phyloP scores from a whole-genome alignment of 495 filamentous ascomycete genomes.

The Penicillium waksmanii region DNA sequence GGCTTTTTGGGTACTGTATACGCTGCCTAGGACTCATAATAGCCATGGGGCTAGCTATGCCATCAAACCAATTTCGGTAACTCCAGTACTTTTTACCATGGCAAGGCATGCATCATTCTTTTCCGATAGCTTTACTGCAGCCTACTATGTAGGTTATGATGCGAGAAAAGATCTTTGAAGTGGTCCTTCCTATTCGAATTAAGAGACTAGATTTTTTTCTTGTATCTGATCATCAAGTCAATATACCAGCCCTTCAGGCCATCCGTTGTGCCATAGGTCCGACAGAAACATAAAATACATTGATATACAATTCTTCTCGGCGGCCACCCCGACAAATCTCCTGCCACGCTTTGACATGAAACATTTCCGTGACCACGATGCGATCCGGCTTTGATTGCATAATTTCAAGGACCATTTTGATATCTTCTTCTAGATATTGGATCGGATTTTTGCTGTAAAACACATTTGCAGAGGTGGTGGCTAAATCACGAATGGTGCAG shows the following conservation, averaged over 20 bases:
- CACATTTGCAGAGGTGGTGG: not conserved
- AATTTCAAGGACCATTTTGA: not conserved
- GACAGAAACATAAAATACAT: not conserved
- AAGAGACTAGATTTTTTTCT: no score
- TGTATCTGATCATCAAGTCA: no score
- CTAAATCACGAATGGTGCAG: not conserved
- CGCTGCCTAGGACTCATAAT: no score
- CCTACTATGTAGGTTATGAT: no score
- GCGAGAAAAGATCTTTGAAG: no score
- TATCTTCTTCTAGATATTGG: not conserved
- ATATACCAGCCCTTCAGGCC: not conserved
- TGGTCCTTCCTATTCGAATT: no score
- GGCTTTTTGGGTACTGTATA: no score
- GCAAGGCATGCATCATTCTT: no score
- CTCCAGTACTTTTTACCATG: no score
- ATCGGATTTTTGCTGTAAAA: not conserved
- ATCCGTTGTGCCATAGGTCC: not conserved
- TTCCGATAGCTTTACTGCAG: no score
- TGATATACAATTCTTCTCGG: not conserved
- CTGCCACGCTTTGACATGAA: constrained; percentile 5
- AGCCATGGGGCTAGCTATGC: no score
- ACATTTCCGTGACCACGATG: constrained; percentile 2
- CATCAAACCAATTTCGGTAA: no score
- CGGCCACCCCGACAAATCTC: not conserved
- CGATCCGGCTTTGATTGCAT: not conserved